Percentiles rank a stretch among this genome's conserved stretches.
Conservation (phyloP, 2,329 filamentous ascomycete species). For the Ustulina deusta region DNA sequence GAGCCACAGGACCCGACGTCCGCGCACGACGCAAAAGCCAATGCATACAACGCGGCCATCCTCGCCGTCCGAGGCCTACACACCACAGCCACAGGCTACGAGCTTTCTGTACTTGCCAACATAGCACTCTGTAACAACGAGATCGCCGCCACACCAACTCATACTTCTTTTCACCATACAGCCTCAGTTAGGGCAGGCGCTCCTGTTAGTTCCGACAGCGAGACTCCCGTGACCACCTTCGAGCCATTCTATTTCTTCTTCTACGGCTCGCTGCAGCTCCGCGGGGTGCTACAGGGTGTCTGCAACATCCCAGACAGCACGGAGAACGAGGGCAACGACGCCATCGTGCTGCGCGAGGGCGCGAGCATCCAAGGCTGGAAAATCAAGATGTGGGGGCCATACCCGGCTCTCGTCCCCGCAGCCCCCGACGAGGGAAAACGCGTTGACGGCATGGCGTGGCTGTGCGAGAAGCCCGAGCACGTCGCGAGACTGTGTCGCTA, state of each 20-base stretch:
- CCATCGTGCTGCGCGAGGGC: background rate
- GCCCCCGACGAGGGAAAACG: slow-evolving; percentile 5
- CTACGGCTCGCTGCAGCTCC: slow-evolving; percentile 45
- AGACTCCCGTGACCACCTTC: slow-evolving; percentile 29
- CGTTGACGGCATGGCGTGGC: slow-evolving; percentile 42
- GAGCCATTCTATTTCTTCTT: slow-evolving; percentile 49
- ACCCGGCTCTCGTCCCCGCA: slow-evolving; percentile 41
- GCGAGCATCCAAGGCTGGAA: slow-evolving; percentile 41
- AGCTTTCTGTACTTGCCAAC: slow-evolving; percentile 28
- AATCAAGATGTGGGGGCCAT: slow-evolving; percentile 38
- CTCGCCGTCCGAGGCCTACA: slow-evolving; percentile 38
- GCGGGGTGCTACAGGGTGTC: slow-evolving; percentile 13
- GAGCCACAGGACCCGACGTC: background rate
- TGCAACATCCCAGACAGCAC: slow-evolving; percentile 13
- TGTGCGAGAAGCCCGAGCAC: slow-evolving; percentile 38
- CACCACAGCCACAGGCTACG: slow-evolving; percentile 29
- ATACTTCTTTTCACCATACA: background rate
- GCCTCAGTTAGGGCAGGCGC: background rate
- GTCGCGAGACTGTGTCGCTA: slow-evolving; percentile 35
- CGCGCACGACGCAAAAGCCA: background rate
- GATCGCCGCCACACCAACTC: background rate
- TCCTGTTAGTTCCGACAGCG: background rate
- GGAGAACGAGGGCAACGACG: background rate
- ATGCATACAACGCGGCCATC: slow-evolving; percentile 24
- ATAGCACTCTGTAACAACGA: background rate